These are phyloP conservation scores for Phytophthora pseudosyringae DNA, from an alignment of 352 stramenopile genomes.

Conservation along the genomic window DNA sequence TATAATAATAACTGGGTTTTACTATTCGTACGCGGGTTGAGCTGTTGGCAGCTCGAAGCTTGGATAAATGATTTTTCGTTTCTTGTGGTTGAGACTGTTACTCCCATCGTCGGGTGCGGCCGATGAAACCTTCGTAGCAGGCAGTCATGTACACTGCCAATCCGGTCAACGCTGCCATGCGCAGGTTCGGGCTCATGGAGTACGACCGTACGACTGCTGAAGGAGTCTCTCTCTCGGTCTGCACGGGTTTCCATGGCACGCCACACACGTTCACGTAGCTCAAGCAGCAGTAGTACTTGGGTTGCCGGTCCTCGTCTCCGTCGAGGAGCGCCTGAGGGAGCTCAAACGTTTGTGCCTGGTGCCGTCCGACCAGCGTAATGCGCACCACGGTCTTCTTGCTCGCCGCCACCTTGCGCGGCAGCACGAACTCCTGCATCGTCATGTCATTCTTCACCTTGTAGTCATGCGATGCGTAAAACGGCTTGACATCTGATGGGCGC, in stretches of 20 bases:
- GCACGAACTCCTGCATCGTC: conserved; percentile 65
- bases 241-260: conserved; percentile 39
- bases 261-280: conserved; percentile 79
- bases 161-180: conserved; percentile 50
- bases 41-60: conserved; percentile 4
- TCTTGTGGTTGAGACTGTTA: conserved; percentile 17
- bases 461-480: conserved; percentile 62
- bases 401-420: conserved; percentile 56
- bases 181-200: conserved; percentile 41
- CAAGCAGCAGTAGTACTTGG: conserved; percentile 84
- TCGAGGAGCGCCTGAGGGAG: conserved; percentile 56
- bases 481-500: conserved; percentile 30
- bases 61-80: conserved; percentile 19
- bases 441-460: conserved; percentile 78
- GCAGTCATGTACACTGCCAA: conserved; percentile 69
- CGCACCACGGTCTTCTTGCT: conserved; percentile 55
- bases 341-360: conserved; percentile 79
- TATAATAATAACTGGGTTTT: conserved; percentile 29
- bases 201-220: conserved; percentile 16
- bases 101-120: conserved; percentile 50
- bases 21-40: conserved; percentile 23
- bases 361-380: conserved; percentile 68
- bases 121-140: conserved; percentile 65
- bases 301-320: conserved; percentile 46
- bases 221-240: conserved; percentile 1